Conservation (phyloP, 345 rosid genomes). For the Durio zibethinus region DNA sequence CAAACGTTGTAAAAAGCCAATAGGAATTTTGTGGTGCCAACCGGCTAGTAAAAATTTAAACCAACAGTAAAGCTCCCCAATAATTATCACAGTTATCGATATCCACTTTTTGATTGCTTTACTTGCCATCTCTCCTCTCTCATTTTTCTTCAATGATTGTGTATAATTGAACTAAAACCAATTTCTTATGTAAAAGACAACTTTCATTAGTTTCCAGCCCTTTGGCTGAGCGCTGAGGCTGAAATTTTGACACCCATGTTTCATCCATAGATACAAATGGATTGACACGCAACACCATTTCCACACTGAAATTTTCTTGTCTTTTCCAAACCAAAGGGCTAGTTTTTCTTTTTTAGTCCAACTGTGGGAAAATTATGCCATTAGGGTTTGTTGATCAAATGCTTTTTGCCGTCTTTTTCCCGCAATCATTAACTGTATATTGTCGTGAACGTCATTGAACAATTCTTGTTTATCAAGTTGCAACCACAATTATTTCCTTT, state of each 20-base stretch:
- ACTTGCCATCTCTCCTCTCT: neutral
- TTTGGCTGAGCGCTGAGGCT: no score
- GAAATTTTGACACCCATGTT: no score
- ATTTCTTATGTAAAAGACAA: no score
- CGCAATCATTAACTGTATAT: neutral
- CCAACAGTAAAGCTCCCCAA: neutral
- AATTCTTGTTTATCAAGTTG: neutral
- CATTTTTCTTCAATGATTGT: no score
- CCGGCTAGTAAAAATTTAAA: neutral
- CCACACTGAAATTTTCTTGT: neutral
- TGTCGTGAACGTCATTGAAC: neutral
- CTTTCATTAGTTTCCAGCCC: no score
- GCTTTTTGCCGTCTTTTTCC: neutral
- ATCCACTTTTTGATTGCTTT: neutral
- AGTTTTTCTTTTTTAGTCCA: neutral
- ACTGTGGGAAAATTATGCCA: neutral
- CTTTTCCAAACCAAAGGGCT: neutral
- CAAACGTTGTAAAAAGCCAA: neutral
- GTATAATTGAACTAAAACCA: no score
- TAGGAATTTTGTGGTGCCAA: neutral
- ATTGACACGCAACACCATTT: no score
- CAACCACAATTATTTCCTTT: neutral
- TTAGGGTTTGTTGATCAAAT: neutral
- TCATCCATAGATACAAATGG: no score
- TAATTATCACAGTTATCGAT: neutral